Evolutionary conservation across 2,329 filamentous ascomycete genomes (phyloP), one percentile per base, ranked within the genome.

Genomic region (Golovinomyces cichoracearum): DNA sequence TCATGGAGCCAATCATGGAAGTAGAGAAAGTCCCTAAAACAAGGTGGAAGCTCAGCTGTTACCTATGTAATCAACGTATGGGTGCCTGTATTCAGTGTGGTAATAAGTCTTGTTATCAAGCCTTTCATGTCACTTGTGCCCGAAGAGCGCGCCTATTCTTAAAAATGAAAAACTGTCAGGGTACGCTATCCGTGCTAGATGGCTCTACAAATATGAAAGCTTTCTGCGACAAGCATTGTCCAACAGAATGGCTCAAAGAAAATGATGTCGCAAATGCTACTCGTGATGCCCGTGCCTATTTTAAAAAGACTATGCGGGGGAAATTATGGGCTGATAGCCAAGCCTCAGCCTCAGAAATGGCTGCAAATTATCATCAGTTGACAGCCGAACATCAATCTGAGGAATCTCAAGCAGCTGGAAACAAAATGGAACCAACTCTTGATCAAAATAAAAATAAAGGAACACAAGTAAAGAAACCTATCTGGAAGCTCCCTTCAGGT

Each of bases 1-100:
- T 95, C 61, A 94, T 95, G 83, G 90, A 98, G 60, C 90, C 90
- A 0, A 85, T 98, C 47, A 92, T 90, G 69, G 90, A 95, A 56
- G 83, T 98, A 31, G 90, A 98, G 61, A 94, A 94, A 63, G 88
- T 98, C 2, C 90, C 90, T 0, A 90, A 85, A 61, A 86, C 79
- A 52, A 74, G 90, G 53, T 98, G 90, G 90, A 92, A 83, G 62
- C 68, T 94, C 59, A 78, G 74, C 37, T 98, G 90, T 65, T 98
- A 98, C 63, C 92, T 98, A 50, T 98, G 90, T 65, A 80, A 85
- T 55, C 90, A 98, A 64, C 81, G 79, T 57, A 98, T 98, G 90
- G 90, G 90, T 21, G 88, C 90, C 37, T 95, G 88, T 63, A 94
- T 98, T 52, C 90, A 98, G 63, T 98, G 90, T 63, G 84, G 86